Conservation (phyloP, 2,329 filamentous ascomycete genomes). For the Fusarium mundagurra region DNA sequence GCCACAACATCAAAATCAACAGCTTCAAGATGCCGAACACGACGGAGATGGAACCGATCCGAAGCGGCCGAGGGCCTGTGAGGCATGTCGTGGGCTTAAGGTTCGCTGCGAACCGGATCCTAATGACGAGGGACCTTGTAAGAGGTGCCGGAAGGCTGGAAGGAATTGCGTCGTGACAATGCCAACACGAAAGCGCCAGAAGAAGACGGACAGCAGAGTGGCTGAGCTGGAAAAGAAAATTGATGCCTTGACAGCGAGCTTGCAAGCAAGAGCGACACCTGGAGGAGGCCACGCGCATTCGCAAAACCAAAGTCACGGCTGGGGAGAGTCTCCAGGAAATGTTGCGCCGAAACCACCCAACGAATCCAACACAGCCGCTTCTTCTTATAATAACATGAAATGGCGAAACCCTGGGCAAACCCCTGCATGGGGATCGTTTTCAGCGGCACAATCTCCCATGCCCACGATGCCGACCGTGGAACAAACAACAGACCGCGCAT, state of each 20-base stretch:
- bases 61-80: conserved; percentile 77
- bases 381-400: conserved; percentile 8
- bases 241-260: conserved; percentile 82
- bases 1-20: conserved; percentile 17
- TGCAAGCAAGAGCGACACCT: conserved; percentile 65
- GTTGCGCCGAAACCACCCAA: conserved; percentile 16
- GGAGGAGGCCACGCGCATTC: conserved; percentile 20
- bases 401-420: conserved; percentile 19
- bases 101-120: conserved; percentile 86
- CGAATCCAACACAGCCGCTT: conserved; percentile 1
- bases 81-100: conserved; percentile 79
- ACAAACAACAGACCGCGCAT: conserved; percentile 22
- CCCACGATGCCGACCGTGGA: conserved; percentile 13
- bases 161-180: conserved; percentile 80
- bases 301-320: conserved; percentile 2
- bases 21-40: conserved; percentile 31
- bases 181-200: conserved; percentile 81
- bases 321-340: conserved; percentile 16
- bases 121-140: conserved; percentile 72
- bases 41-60: conserved; percentile 55
- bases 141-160: conserved; percentile 83
- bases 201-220: conserved; percentile 90
- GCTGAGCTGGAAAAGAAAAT: conserved; percentile 94
- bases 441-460: conserved; percentile 21
- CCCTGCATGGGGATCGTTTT: conserved; percentile 30